phyloP scores from a whole-genome alignment of 2,329 filamentous ascomycete species.

The Verticillium klebahnii region DNA sequence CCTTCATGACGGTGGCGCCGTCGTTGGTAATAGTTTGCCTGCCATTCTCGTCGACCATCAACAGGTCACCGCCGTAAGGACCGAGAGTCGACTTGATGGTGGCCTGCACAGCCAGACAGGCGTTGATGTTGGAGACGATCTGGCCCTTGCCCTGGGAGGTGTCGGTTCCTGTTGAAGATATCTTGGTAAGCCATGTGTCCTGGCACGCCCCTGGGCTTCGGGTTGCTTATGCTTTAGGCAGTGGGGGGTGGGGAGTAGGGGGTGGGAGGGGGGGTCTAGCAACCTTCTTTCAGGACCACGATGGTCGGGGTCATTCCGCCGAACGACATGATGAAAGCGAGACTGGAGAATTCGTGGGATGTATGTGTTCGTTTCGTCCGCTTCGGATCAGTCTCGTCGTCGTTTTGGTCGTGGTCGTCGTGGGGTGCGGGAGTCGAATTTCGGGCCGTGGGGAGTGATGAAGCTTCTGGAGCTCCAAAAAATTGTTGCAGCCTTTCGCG shows the following conservation, averaged over 20 bases:
- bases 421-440: slow-evolving; percentile 1
- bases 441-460: slow-evolving; percentile 5
- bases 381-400: slow-evolving; percentile 1
- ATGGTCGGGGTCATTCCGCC: slow-evolving; percentile 96
- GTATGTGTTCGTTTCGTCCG: not conserved
- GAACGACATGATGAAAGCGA: slow-evolving; percentile 71
- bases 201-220: slow-evolving; percentile 7
- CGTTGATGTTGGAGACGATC: slow-evolving; percentile 97
- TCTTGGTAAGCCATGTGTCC: slow-evolving; percentile 5
- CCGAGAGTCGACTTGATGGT: slow-evolving; percentile 96
- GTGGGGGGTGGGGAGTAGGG: slow-evolving; percentile 1
- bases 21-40: slow-evolving; percentile 98
- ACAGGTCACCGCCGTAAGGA: slow-evolving; percentile 91
- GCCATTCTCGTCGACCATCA: slow-evolving; percentile 95
- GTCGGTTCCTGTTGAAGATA: slow-evolving; percentile 71
- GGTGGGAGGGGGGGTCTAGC: slow-evolving; percentile 31
- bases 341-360: not conserved
- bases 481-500: slow-evolving; percentile 42
- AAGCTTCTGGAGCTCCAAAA: slow-evolving; percentile 43
- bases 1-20: slow-evolving; percentile 99
- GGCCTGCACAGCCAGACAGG: slow-evolving; percentile 89
- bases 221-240: slow-evolving; percentile 3
- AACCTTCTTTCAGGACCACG: slow-evolving; percentile 96
- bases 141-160: slow-evolving; percentile 95
- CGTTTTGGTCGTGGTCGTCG: not conserved